phyloP scores from a whole-genome alignment of 2,329 filamentous ascomycete genomes.

The Aureobasidium subglaciale region DNA sequence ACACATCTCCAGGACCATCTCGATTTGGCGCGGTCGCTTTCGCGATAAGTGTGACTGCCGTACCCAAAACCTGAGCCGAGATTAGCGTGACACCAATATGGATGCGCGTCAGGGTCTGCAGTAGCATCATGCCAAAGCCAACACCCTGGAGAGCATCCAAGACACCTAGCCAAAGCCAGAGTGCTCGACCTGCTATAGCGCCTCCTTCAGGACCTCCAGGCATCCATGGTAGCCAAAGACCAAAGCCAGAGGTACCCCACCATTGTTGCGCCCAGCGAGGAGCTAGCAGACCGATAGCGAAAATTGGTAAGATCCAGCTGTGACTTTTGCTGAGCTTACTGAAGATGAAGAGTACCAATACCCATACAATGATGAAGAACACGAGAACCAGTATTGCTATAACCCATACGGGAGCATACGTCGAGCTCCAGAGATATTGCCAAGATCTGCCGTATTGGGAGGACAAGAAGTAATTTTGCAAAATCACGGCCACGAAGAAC shows the following conservation, averaged over 20 bases:
- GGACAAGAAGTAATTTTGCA: slow-evolving; percentile 62
- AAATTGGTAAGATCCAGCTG: slow-evolving; percentile 60
- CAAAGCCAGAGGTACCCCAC: slow-evolving; percentile 56
- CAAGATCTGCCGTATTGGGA: slow-evolving; percentile 61
- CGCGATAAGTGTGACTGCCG: slow-evolving; percentile 54
- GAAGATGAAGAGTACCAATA: slow-evolving; percentile 45
- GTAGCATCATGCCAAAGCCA: slow-evolving; percentile 60
- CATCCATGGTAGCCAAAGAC: slow-evolving; percentile 55
- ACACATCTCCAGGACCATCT: slow-evolving; percentile 54
- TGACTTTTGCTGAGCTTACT: slow-evolving; percentile 53
- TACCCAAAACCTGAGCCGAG: slow-evolving; percentile 55
- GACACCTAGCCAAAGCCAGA: slow-evolving; percentile 63
- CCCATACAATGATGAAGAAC: slow-evolving; percentile 53
- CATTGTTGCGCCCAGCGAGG: slow-evolving; percentile 63
- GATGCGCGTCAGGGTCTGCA: slow-evolving; percentile 54
- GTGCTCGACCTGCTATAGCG: slow-evolving; percentile 48
- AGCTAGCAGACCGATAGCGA: slow-evolving; percentile 59
- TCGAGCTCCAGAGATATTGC: slow-evolving; percentile 55
- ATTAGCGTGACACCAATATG: slow-evolving; percentile 58
- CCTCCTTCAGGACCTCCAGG: slow-evolving; percentile 45
- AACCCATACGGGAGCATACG: slow-evolving; percentile 50
- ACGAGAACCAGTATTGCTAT: slow-evolving; percentile 50
- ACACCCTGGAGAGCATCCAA: slow-evolving; percentile 59
- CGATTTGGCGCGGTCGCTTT: slow-evolving; percentile 54
- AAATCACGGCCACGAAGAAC: slow-evolving; percentile 57